Evolutionary conservation across 306 rosid species (phyloP), one percentile per base, ranked within the genome.

Genomic region (Coriaria nepalensis): DNA sequence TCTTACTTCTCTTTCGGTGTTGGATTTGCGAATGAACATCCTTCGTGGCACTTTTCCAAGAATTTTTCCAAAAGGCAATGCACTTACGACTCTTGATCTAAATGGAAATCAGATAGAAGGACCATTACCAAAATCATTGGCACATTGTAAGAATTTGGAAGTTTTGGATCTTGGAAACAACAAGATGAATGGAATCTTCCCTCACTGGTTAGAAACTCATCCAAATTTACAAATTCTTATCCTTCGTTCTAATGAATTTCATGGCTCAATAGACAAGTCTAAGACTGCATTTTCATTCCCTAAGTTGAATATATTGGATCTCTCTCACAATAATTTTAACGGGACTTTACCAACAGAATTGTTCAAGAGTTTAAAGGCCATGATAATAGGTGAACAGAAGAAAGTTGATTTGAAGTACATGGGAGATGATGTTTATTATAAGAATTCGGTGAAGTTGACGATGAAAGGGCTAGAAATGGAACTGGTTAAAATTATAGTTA

Each of bases 71-170:
- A 3, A 20, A 20, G 29, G 29, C 29, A 20, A 3, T 20, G 29
- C 29, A 20, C 29, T 20, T 20, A 20, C 2, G 29, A 20, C 29
- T 20, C 45, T 52, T 8, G 53, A 52, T 2, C 32, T 52, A 2
- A 43, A 50, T 11, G 68, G 44, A 0, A 63, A 63, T 41, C 51
- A 55, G 5, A 5, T 63, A 15, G 62, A 55, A 47, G 57, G 62
- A 2, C 10, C 55, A 4, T n/a, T 54, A 11, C 51, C 55, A 0
- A 1, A n/a, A 1, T 48, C 48, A 4, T 49, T 59, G 49, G 5
- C 33, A 5, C 20, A 8, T 11, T 42, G 49, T 29, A 43, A 38
- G 6, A 0, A 37, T 0, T 37, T 57, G 36, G 45, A 60, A 49
- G n/a, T 35, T 6, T n/a, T 44, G 2, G 66, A 52, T 2, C 12